Conservation (phyloP, 257 asterid genomes). For the Haberlea rhodopensis region DNA sequence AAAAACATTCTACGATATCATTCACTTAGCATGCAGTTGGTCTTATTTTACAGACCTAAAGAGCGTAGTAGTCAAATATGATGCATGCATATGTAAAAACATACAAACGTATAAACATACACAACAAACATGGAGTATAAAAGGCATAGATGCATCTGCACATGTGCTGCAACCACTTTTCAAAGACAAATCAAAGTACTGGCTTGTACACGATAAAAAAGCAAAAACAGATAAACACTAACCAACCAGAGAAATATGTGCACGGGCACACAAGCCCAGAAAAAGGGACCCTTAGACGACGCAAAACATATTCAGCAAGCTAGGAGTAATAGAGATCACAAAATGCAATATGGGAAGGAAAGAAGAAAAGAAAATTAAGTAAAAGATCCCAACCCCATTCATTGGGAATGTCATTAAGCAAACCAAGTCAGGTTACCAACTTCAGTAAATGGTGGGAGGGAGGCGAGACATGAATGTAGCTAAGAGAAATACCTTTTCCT, state of each 20-base stretch:
- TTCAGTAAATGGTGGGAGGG: neutral
- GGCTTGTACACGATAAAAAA: neutral
- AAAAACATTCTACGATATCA: neutral
- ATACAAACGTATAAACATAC: neutral
- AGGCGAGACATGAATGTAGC: constrained; percentile 22
- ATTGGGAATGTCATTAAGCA: neutral
- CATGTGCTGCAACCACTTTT: constrained; percentile 16
- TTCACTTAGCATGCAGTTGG: constrained; percentile 8
- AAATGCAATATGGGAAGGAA: neutral
- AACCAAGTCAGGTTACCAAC: constrained; percentile 22
- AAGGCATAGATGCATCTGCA: neutral
- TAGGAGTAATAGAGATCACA: constrained; percentile 6
- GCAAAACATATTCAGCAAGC: neutral
- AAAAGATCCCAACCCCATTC: neutral
- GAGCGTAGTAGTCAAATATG: constrained; percentile 5
- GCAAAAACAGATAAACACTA: constrained; percentile 2
- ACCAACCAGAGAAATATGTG: constrained; percentile 20
- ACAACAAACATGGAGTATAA: neutral
- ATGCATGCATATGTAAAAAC: constrained; percentile 1
- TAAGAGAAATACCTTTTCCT: constrained; percentile 65
- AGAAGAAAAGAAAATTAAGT: neutral
- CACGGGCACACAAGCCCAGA: constrained; percentile 4
- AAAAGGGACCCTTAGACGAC: constrained; percentile 8
- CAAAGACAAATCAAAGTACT: constrained; percentile 17
- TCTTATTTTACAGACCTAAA: neutral